Conservation (phyloP, 768 basidiomycete species). For the Boletus pseudo-olivaceus region DNA sequence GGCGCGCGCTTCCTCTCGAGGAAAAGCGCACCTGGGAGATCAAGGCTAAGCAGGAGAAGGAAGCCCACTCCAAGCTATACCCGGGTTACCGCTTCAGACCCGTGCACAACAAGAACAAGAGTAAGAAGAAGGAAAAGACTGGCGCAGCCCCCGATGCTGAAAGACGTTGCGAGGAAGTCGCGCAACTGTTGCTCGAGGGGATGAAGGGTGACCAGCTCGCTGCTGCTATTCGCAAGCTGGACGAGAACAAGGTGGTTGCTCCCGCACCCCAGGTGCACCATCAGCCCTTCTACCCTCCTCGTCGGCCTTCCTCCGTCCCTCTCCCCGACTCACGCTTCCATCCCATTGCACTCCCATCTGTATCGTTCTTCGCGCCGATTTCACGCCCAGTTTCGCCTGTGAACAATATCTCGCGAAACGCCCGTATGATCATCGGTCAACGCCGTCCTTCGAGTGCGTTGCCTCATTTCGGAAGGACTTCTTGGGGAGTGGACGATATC, state of each 20-base stretch:
- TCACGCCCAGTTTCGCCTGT: conserved; percentile 47
- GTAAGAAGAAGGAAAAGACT: conserved; percentile 36
- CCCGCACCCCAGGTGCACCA: conserved; percentile 2
- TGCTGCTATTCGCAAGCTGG: conserved; percentile 53
- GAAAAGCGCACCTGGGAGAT: conserved; percentile 74
- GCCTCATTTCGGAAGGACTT: conserved; percentile 32
- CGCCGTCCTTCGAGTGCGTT: conserved; percentile 50
- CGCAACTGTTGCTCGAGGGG: conserved; percentile 59
- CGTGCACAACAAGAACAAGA: conserved; percentile 45
- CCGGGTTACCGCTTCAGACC: conserved; percentile 57
- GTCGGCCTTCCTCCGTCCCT: conserved; percentile 63
- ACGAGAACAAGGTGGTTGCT: conserved; percentile 21
- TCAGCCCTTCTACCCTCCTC: conserved; percentile 35
- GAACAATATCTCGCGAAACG: conserved; percentile 41
- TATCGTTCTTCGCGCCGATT: conserved; percentile 37
- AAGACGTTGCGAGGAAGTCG: conserved; percentile 48
- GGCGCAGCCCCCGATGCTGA: conserved; percentile 25
- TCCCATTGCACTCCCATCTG: conserved; percentile 42
- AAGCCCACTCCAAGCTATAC: conserved; percentile 63
- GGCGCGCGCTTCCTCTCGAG: conserved; percentile 65
- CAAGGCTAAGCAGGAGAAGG: conserved; percentile 70
- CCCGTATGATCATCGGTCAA: conserved; percentile 40
- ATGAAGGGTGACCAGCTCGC: conserved; percentile 70
- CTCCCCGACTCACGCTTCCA: conserved; percentile 42
- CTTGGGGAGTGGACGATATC: conserved; percentile 24